phyloP scores from a whole-genome alignment of 2,329 filamentous ascomycete species.

The Botrytis tulipae region DNA sequence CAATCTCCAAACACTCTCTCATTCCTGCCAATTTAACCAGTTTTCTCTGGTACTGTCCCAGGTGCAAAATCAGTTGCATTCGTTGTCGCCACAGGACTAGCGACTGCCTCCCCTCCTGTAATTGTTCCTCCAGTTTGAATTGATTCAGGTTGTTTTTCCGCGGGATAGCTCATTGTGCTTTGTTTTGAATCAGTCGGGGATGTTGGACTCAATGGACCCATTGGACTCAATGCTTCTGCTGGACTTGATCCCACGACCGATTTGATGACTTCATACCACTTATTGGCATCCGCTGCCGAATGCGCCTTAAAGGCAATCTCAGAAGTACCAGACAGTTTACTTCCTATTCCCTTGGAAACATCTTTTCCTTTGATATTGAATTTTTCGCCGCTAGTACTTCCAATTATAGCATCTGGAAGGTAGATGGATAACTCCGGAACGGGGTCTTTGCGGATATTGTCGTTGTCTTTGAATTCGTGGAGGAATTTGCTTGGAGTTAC shows the following conservation, averaged over 20 bases:
- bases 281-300: conserved; percentile 73
- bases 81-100: conserved; percentile 27
- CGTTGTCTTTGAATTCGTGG: conserved; percentile 95
- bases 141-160: conserved; percentile 25
- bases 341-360: conserved; percentile 73
- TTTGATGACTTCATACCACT: conserved; percentile 76
- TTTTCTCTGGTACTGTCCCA: neutral
- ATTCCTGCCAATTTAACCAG: neutral
- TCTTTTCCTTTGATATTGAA: conserved; percentile 98
- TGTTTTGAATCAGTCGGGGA: conserved; percentile 24
- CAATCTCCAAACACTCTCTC: neutral
- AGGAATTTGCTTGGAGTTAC: conserved; percentile 84
- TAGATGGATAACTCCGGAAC: conserved; percentile 86
- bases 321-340: conserved; percentile 74
- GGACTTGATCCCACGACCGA: conserved; percentile 30
- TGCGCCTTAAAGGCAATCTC: conserved; percentile 89
- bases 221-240: conserved; percentile 26
- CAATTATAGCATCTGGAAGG: conserved; percentile 83
- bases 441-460: conserved; percentile 68
- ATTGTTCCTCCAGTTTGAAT: conserved; percentile 33
- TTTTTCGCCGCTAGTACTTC: conserved; percentile 69
- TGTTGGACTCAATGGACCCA: conserved; percentile 28
- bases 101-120: conserved; percentile 30
- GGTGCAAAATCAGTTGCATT: conserved; percentile 8
- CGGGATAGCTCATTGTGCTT: conserved; percentile 22